phyloP scores from a whole-genome alignment of 2,329 filamentous ascomycete genomes.

The Fusarium foetens region DNA sequence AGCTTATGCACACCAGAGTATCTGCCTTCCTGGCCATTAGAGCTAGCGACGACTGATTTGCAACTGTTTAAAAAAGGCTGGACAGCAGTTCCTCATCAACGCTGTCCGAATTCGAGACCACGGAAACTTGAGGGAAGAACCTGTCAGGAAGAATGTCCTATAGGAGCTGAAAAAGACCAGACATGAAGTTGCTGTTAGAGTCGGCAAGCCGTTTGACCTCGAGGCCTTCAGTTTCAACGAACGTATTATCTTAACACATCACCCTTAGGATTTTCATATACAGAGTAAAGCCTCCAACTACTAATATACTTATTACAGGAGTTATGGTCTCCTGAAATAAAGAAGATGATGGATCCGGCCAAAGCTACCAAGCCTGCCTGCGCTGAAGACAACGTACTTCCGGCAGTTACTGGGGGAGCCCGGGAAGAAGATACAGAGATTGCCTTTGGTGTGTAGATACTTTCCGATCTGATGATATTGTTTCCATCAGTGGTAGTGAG shows the following conservation, averaged over 20 bases:
- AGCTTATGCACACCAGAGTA: neutral
- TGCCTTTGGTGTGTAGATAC: conserved; percentile 74
- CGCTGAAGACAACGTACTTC: conserved; percentile 61
- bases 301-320: conserved; percentile 72
- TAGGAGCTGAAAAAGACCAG: conserved; percentile 69
- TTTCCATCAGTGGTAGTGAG: conserved; percentile 66
- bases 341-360: conserved; percentile 60
- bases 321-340: conserved; percentile 61
- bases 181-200: conserved; percentile 73
- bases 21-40: neutral
- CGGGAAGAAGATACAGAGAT: conserved; percentile 60
- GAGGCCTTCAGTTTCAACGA: conserved; percentile 67
- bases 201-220: conserved; percentile 70
- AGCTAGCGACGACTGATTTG: neutral
- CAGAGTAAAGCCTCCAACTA: conserved; percentile 64
- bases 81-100: neutral
- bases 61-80: neutral
- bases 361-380: conserved; percentile 61
- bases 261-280: conserved; percentile 71
- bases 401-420: conserved; percentile 69
- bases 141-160: neutral
- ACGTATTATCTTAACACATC: conserved; percentile 74
- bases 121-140: neutral
- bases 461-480: conserved; percentile 69
- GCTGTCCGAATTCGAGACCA: neutral